A percentile compares a stretch with the other conserved stretches of the same genome.
These are phyloP conservation scores for Pachysandra terminalis DNA, from an alignment of 164 flowering plant species.

Conservation along the genomic window DNA sequence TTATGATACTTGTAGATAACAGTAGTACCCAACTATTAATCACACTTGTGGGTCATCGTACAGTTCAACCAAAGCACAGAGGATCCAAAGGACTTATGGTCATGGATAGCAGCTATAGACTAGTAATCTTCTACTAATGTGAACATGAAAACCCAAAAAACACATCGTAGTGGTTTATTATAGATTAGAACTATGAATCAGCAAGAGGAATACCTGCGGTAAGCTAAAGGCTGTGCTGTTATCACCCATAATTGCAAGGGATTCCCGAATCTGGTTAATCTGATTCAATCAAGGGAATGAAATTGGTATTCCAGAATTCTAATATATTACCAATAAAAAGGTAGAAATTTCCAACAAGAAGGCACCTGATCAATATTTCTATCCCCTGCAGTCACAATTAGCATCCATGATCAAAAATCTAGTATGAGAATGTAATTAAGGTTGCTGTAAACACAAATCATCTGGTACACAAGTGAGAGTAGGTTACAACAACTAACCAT, in stretches of 20 bases:
- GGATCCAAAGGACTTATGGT: no score
- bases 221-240: conserved; percentile 98
- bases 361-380: conserved; percentile 73
- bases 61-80: no score
- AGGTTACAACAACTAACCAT: conserved; percentile 48
- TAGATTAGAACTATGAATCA: no score
- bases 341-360: not conserved
- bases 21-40: not conserved
- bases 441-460: conserved; percentile 3
- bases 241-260: conserved; percentile 93
- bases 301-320: conserved; percentile 6
- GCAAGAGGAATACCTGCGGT: conserved; percentile 61
- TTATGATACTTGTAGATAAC: no score
- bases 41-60: no score
- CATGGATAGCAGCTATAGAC: no score
- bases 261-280: conserved; percentile 97
- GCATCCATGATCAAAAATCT: conserved; percentile 17
- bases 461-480: not conserved
- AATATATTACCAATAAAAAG: not conserved
- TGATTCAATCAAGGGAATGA: conserved; percentile 27
- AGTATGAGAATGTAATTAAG: not conserved
- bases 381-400: conserved; percentile 69
- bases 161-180: no score
- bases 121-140: no score
- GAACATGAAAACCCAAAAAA: no score